Evolutionary conservation across 23 red algal species (phyloP), one percentile per base, ranked within the genome.

Genomic region (Agarophyton chilense): DNA sequence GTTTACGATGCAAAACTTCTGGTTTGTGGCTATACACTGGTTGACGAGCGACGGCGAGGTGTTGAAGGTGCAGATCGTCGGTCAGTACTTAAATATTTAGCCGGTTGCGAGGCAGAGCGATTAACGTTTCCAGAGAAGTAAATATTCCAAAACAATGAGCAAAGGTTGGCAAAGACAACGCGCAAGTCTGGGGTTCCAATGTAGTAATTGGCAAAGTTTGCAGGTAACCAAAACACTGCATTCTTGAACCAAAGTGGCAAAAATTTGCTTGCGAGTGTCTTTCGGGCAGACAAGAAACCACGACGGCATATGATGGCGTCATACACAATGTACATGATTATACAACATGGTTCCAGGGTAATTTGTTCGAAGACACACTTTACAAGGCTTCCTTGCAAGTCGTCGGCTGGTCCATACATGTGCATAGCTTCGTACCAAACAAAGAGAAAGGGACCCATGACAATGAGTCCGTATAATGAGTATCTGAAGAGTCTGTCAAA

Each of bases 121-220:
- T 88, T 84, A 53, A 93, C 92, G 38, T 87, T 83, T 13, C 45
- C 43, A n/a, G 92, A 81, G 68, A 94, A 94, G 53, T 94, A 94
- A 28, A 88, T 87, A 75, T 94, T 94, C 92, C 92, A 94, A 81
- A 88, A 94, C 61, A 94, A 39, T 44, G 92, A 94, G 83, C 92
- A 94, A n/a, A 83, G 44, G 61, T 94, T 94, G 4, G 92, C 92
- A 61, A 87, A 94, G 77, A 94, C 45, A 60, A 94, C 92, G 3
- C 92, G 83, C 58, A 94, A 74, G 67, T 94, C 92, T 25, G 92
- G 92, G 33, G 92, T 94, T 47, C 92, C 92, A 52, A 87, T 82
- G 25, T 86, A 86, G 83, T 94, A 94, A 75, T 94, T 94, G 50
- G 72, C 63, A 81, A 94, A 94, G 78, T 94, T 94, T 22, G 83